phyloP scores from a whole-genome alignment of 495 filamentous ascomycete species.

The Pyrenopolyporus hunteri region DNA sequence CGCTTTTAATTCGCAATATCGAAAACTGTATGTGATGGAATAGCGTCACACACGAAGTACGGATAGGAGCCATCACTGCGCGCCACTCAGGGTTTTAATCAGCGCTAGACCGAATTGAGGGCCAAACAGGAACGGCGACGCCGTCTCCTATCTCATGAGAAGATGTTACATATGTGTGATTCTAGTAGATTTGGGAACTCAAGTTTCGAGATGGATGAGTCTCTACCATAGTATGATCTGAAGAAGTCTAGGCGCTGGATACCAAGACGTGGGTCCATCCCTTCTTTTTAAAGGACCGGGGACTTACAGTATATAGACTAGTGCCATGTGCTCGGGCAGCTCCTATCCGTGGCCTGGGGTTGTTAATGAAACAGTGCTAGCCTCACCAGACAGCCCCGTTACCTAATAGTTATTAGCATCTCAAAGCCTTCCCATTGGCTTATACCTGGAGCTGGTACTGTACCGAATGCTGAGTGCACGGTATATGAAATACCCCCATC shows the following conservation, averaged over 20 bases:
- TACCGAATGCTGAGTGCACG: background rate
- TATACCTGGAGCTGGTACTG: background rate
- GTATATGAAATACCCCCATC: background rate
- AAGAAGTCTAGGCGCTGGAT: slow-evolving; percentile 28
- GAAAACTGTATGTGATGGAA: too few relatives aligned
- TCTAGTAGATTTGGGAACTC: slow-evolving; percentile 1
- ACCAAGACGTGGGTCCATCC: slow-evolving; percentile 18
- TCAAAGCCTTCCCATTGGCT: slow-evolving; percentile 4
- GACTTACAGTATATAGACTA: background rate
- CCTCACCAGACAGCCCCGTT: slow-evolving; percentile 22
- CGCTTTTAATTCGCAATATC: too few relatives aligned
- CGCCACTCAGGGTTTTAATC: too few relatives aligned
- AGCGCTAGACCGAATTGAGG: too few relatives aligned
- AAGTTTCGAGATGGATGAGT: slow-evolving; percentile 23
- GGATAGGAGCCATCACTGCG: too few relatives aligned
- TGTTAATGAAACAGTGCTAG: slow-evolving; percentile 26
- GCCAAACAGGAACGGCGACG: too few relatives aligned
- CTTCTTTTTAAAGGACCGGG: slow-evolving; percentile 10
- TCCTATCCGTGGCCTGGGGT: too few relatives aligned
- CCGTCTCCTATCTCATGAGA: background rate
- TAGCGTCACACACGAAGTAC: too few relatives aligned
- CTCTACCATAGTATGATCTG: background rate
- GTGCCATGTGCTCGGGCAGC: too few relatives aligned
- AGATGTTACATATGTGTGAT: background rate
- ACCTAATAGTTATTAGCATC: slow-evolving; percentile 25